Evolutionary conservation across 2,329 filamentous ascomycete species (phyloP).

Genomic region (Claviceps purpurea): DNA sequence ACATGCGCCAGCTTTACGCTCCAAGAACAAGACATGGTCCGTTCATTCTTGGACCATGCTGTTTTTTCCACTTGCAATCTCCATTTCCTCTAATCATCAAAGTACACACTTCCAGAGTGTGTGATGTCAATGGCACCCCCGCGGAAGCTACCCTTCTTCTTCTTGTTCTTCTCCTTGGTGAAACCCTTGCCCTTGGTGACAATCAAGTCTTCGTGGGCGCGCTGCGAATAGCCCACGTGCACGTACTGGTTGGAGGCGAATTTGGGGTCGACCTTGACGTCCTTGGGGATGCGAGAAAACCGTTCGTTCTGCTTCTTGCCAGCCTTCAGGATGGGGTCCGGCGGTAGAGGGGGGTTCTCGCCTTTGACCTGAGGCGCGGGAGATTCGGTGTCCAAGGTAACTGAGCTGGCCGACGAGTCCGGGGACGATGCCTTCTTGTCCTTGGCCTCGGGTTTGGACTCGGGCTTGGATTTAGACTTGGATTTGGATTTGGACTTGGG

Average conservation of each 20-base stretch:
- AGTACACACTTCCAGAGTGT: conserved; percentile 79
- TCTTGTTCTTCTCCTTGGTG: conserved; percentile 99
- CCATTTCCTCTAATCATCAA: conserved; percentile 55
- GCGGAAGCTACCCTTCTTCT: conserved; percentile 80
- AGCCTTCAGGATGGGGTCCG: conserved; percentile 27
- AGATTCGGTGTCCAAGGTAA: conserved; percentile 39
- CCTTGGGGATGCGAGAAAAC: conserved; percentile 65
- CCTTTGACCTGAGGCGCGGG: conserved; percentile 20
- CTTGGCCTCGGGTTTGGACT: conserved; percentile 12
- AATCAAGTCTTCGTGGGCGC: conserved; percentile 76
- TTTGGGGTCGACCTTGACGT: conserved; percentile 52
- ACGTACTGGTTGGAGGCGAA: conserved; percentile 72
- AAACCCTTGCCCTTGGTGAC: conserved; percentile 93
- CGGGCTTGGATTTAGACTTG: conserved; percentile 19
- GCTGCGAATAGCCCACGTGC: conserved; percentile 75
- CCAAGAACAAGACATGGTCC: no score
- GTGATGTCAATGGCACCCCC: conserved; percentile 78
- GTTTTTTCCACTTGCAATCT: neutral
- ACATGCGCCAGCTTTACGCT: neutral
- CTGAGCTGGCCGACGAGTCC: conserved; percentile 30
- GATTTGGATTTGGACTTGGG: conserved; percentile 12
- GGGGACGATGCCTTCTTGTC: conserved; percentile 11
- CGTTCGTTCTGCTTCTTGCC: conserved; percentile 47
- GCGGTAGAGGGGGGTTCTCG: conserved; percentile 37
- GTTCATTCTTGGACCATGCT: neutral